Base-by-base conservation (phyloP, 805 yeast genomes). In the Zygotorulaspora danielsina region DNA sequence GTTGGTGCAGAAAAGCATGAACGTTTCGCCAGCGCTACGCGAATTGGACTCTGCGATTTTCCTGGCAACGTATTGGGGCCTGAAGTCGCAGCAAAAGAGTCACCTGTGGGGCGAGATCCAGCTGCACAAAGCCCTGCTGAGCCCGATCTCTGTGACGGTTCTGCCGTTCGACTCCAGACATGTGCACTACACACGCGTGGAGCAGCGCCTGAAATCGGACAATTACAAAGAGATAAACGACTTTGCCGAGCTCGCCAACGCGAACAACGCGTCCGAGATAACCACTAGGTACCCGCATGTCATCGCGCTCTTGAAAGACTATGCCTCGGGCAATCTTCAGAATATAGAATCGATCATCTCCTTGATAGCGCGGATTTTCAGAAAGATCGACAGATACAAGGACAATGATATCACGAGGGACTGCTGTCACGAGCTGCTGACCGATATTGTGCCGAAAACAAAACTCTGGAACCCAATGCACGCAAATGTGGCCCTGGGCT, bases 261-360 rank as follows among this genome's bases (percentile, higher is more conserved):
- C 42, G 7, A 19, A 28, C 0, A 36, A 51, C 2, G 38, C 46
- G 19, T 20, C 20, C 2, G 21, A 32, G 3, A 27, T 51, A 1
- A 25, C 24, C 1, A 21, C 29, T 0, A 18, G 43, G 6, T 68
- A 62, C 42, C 56, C 66, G 0, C 66, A 68, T 1, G 59, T 75
- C 3, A 52, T 79, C 10, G 64, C 62, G 15, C 46, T 81, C 33
- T 53, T 82, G 38, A 73, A 71, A 43, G 74, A 75, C 29, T 81
- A 75, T 54, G 69, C 76, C 2, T 73, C 76, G 5, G 81, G 79
- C 0, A 77, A 79, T 33, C 44, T 56, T 15, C 51, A 73, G 21
- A 53, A 63, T 12, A 71, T 75, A 51, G 69, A 72, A 15, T 66
- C 64, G 2, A 57, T 72, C 5, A 78, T 73, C 37, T 71, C 85